Conservation (phyloP, 2,329 filamentous ascomycete genomes). For the Phaeosphaeria sp. region DNA sequence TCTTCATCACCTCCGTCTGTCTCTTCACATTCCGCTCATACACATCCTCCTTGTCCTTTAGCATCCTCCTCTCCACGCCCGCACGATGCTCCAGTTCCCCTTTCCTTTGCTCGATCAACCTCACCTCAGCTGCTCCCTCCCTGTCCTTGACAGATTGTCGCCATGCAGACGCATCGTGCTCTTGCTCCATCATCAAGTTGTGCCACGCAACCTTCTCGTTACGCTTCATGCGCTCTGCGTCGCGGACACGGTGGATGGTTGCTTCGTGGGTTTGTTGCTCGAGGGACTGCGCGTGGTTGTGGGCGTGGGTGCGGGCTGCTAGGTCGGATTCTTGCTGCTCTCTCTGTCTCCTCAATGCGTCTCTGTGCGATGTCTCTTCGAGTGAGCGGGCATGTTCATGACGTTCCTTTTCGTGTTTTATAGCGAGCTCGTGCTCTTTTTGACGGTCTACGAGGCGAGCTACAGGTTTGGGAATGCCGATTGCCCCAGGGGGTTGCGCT, state of each 20-base stretch:
- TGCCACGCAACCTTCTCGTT: conserved; percentile 40
- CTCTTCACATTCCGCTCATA: conserved; percentile 42
- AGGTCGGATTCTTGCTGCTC: conserved; percentile 37
- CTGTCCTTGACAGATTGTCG: conserved; percentile 32
- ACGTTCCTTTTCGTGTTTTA: conserved; percentile 35
- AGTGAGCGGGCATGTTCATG: conserved; percentile 37
- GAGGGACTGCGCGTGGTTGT: conserved; percentile 28
- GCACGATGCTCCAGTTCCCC: conserved; percentile 36
- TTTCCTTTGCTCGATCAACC: conserved; percentile 32
- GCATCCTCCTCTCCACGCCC: conserved; percentile 30
- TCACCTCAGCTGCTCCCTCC: conserved; percentile 25
- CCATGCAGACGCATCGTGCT: conserved; percentile 30
- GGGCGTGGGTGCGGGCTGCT: conserved; percentile 24
- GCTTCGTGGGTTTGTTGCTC: conserved; percentile 42
- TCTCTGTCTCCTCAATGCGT: conserved; percentile 32
- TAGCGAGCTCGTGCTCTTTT: conserved; percentile 38
- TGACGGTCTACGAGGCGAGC: conserved; percentile 37
- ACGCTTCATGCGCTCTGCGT: conserved; percentile 41
- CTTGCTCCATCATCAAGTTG: conserved; percentile 35
- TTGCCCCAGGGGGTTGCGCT: conserved; percentile 46
- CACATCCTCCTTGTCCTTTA: conserved; percentile 44
- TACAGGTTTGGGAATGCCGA: conserved; percentile 41
- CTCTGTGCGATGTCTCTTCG: conserved; percentile 38
- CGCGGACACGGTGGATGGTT: conserved; percentile 38
- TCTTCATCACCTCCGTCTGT: conserved; percentile 37